phyloP scores from a whole-genome alignment of 2,329 filamentous ascomycete genomes.

The Mycosphaerella sp. region DNA sequence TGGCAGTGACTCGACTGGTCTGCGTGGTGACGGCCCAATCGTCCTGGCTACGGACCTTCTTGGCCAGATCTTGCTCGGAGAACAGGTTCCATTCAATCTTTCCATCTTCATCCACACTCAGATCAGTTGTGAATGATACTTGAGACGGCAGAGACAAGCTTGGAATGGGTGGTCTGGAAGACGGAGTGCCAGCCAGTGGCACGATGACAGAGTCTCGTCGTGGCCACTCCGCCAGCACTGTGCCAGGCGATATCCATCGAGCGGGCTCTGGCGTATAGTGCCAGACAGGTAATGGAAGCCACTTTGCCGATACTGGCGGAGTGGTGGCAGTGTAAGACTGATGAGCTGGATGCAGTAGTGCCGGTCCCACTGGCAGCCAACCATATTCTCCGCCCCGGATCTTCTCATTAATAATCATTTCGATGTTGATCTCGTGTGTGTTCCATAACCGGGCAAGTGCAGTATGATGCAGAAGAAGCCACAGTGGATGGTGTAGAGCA shows the following conservation, averaged over 20 bases:
- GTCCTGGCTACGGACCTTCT: neutral
- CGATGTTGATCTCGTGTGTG: neutral
- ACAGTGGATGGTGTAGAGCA: neutral
- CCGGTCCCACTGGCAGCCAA: neutral
- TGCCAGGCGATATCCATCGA: neutral
- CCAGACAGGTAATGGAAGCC: neutral
- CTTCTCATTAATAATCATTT: neutral
- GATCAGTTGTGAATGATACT: neutral
- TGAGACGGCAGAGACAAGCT: neutral
- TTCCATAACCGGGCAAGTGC: neutral
- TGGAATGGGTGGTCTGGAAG: neutral
- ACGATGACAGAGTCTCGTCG: neutral
- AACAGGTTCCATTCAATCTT: neutral
- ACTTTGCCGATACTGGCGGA: neutral
- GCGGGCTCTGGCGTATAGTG: neutral
- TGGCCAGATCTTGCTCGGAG: neutral
- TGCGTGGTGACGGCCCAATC: neutral
- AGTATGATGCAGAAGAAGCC: neutral
- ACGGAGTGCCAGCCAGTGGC: neutral
- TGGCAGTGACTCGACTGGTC: neutral
- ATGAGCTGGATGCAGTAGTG: neutral
- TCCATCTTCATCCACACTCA: neutral
- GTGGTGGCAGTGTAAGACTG: neutral
- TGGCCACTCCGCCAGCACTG: neutral
- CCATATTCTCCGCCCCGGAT: neutral